Percentiles rank a stretch among this genome's conserved stretches.
These are phyloP conservation scores for Magnolia kwangsiensis DNA, from an alignment of 164 flowering plant genomes.

Conservation along the genomic window DNA sequence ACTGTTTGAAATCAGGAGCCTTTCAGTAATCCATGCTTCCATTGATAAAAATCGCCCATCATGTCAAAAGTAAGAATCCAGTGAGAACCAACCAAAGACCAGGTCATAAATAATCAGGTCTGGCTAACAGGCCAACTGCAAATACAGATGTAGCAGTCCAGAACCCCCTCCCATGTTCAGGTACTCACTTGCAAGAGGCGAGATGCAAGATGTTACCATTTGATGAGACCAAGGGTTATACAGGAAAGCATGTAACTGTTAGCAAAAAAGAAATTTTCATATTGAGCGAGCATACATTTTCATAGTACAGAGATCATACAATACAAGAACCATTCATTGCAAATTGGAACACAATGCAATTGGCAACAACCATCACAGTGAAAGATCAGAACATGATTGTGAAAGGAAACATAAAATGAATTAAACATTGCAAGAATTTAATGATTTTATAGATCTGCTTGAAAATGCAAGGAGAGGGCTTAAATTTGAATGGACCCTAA, in stretches of 20 bases:
- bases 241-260: constrained; percentile 11
- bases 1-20: constrained; percentile 1
- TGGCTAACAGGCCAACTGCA: not conserved
- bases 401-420: not conserved
- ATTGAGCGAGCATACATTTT: not conserved
- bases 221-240: constrained; percentile 11
- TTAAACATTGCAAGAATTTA: not conserved
- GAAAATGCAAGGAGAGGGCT: not conserved
- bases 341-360: not conserved
- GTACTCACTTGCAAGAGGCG: constrained; percentile 7
- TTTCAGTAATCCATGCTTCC: not conserved
- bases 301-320: not conserved
- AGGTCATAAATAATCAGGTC: not conserved
- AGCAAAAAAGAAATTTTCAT: constrained; percentile 4
- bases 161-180: constrained; percentile 3
- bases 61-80: not conserved
- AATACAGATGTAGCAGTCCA: constrained; percentile 3
- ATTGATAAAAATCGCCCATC: not conserved
- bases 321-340: not conserved
- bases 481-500: not conserved
- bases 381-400: not conserved
- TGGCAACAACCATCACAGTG: constrained; percentile 7
- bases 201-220: constrained; percentile 6
- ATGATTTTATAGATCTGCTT: not conserved
- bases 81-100: constrained; percentile 6